A percentile compares a stretch with the other conserved stretches of the same genome.
Evolutionary conservation across 768 basidiomycete species (phyloP).

Genomic region (Boletus vinaceobasis): DNA sequence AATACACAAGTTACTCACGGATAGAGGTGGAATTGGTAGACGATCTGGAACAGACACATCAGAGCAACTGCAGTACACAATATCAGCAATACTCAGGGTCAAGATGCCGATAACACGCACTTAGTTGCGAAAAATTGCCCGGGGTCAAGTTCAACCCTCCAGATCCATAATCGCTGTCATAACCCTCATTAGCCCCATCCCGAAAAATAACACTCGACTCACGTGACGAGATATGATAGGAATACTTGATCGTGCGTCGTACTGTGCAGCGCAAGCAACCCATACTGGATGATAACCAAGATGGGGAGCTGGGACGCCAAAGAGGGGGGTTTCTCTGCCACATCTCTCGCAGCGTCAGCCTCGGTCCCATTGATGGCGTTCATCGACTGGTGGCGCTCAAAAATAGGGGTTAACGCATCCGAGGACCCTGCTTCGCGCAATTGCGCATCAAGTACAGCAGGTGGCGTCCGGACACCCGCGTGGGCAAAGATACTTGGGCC

Average conservation of each 20-base stretch:
- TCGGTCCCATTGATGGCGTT: slow-evolving; percentile 17
- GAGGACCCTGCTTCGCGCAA: slow-evolving; percentile 43
- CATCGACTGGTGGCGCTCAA: slow-evolving; percentile 43
- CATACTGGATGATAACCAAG: slow-evolving; percentile 87
- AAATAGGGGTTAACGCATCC: slow-evolving; percentile 47
- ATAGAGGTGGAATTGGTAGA: slow-evolving; percentile 88
- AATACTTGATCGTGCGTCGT: slow-evolving; percentile 91
- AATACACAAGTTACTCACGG: slow-evolving; percentile 51
- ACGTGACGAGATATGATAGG: slow-evolving; percentile 78
- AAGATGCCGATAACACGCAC: slow-evolving; percentile 38
- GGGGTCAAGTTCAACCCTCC: slow-evolving; percentile 93
- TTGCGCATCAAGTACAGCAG: slow-evolving; percentile 73
- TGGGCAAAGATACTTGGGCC: slow-evolving; percentile 82
- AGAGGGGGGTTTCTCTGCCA: slow-evolving; percentile 57
- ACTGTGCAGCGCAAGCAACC: slow-evolving; percentile 81
- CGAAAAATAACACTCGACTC: slow-evolving; percentile 1
- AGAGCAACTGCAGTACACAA: slow-evolving; percentile 60
- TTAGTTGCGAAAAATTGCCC: slow-evolving; percentile 88
- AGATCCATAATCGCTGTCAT: slow-evolving; percentile 63
- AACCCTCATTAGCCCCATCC: background rate
- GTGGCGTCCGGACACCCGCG: slow-evolving; percentile 74
- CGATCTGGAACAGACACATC: slow-evolving; percentile 93
- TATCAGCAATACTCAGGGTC: slow-evolving; percentile 4
- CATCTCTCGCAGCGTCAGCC: slow-evolving; percentile 36
- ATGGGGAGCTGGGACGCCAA: slow-evolving; percentile 74